Conservation (phyloP, 352 stramenopile genomes). For the Pythium coloratum region DNA sequence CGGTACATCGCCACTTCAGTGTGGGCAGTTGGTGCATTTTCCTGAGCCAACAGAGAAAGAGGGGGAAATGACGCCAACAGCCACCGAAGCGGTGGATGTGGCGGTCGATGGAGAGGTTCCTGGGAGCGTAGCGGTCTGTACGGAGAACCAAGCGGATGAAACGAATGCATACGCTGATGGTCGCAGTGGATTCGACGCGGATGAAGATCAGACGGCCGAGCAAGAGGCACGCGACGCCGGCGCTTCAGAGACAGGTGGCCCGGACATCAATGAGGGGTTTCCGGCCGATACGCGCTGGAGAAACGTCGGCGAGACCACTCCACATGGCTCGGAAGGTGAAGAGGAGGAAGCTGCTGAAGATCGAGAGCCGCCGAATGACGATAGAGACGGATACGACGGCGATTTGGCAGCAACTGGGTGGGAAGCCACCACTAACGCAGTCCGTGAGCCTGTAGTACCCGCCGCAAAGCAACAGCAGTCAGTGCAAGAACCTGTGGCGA, state of each 20-base stretch:
- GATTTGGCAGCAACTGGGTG: neutral
- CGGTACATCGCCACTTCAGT: slow-evolving; percentile 5
- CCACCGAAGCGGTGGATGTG: neutral
- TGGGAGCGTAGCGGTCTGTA: neutral
- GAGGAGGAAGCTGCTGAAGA: neutral
- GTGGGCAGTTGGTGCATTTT: slow-evolving; percentile 5
- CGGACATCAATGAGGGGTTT: neutral
- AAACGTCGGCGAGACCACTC: neutral
- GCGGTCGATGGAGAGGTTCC: neutral
- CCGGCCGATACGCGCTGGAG: neutral
- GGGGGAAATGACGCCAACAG: neutral
- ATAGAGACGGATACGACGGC: neutral
- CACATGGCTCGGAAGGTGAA: neutral
- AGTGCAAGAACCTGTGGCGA: neutral
- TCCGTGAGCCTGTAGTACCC: neutral
- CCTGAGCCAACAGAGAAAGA: neutral
- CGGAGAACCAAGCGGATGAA: neutral
- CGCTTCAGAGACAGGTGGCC: neutral
- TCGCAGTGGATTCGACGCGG: neutral
- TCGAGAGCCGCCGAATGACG: neutral
- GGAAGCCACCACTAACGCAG: neutral
- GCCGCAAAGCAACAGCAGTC: neutral
- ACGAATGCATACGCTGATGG: neutral
- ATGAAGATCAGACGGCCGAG: neutral
- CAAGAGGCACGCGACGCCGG: neutral